phyloP scores from a whole-genome alignment of 2,329 filamentous ascomycete species.

The Dactylellina leptospora region DNA sequence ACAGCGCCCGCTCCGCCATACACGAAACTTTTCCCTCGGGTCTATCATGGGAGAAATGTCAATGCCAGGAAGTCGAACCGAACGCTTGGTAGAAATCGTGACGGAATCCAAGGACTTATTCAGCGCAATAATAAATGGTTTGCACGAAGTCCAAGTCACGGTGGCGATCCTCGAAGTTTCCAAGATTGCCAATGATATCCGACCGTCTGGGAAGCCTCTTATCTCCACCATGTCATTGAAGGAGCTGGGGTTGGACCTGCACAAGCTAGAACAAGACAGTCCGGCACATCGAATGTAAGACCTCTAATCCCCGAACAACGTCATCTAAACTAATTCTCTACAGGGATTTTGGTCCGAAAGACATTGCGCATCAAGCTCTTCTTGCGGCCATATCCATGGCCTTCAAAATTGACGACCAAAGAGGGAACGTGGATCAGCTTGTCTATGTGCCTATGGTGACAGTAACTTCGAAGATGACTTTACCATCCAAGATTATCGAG shows the following conservation, averaged over 20 bases:
- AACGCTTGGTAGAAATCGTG: constrained; percentile 79
- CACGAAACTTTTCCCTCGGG: constrained; percentile 67
- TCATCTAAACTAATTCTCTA: constrained; percentile 18
- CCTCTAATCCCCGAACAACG: no score
- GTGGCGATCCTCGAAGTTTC: constrained; percentile 89
- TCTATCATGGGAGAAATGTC: constrained; percentile 80
- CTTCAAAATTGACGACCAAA: constrained; percentile 88
- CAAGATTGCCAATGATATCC: constrained; percentile 76
- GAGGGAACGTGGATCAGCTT: constrained; percentile 82
- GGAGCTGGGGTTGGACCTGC: constrained; percentile 90
- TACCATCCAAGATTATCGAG: constrained; percentile 92
- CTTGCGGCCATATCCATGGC: constrained; percentile 92
- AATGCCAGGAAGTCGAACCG: constrained; percentile 71
- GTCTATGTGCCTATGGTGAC: constrained; percentile 97
- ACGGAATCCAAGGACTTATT: constrained; percentile 93
- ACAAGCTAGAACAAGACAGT: constrained; percentile 88
- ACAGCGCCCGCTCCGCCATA: constrained; percentile 23
- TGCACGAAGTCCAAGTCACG: constrained; percentile 96
- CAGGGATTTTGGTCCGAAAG: constrained; percentile 84
- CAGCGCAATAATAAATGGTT: constrained; percentile 85
- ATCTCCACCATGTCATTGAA: constrained; percentile 90
- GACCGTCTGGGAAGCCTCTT: constrained; percentile 74
- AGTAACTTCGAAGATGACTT: constrained; percentile 89
- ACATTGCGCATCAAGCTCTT: constrained; percentile 93
- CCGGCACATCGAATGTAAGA: constrained; percentile 86